Evolutionary conservation across 495 filamentous ascomycete species (phyloP), one percentile per base, ranked within the genome.

Genomic region (Hypoxylon trugodes): DNA sequence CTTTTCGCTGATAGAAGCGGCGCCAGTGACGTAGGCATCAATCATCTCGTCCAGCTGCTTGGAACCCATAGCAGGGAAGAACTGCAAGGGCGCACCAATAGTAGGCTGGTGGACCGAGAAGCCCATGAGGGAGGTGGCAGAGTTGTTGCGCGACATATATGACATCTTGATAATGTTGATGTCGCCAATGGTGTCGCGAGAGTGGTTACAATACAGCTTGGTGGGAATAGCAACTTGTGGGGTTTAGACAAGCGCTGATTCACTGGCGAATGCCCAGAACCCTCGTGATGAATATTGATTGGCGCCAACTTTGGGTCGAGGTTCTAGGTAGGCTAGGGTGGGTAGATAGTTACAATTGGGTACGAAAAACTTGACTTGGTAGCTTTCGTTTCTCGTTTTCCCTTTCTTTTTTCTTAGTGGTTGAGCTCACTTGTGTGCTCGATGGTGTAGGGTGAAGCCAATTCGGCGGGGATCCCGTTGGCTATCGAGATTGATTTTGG

Each of bases 11-110:
- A 82, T 80, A 37, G 81, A 73, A 42, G 74, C 76, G 43, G 77
- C 53, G 16, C 83, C 83, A 15, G 77, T 70, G 37, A 86, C 69
- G 51, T 82, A 81, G 40, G 76, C 73, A 65, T 82, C 66, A 59
- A 86, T 77, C 75, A 84, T 71, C 30, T 78, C 74, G 50, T 86
- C 81, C 36, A 84, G 74, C 66, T 84, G 79, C 52, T 73, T 68
- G 36, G 82, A 80, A 45, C 82, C 82, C 51, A 86, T 71, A 24
- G 78, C 76, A 41, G 83, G 83, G 37, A 81, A 72, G 73, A 82
- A 86, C 59, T 82, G 78, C 54, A 86, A 69, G 43, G 79, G 53
- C 25, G 75, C 77, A 21, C 83, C 83, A 57, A 84, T 69, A 35
- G 70, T 65, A 16, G 79, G 74, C 70, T 84, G 80, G 69, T 74